A percentile compares a stretch with the other conserved stretches of the same genome.
Evolutionary conservation across 2,329 filamentous ascomycete species (phyloP).

Genomic region (Pezicula carpinea): DNA sequence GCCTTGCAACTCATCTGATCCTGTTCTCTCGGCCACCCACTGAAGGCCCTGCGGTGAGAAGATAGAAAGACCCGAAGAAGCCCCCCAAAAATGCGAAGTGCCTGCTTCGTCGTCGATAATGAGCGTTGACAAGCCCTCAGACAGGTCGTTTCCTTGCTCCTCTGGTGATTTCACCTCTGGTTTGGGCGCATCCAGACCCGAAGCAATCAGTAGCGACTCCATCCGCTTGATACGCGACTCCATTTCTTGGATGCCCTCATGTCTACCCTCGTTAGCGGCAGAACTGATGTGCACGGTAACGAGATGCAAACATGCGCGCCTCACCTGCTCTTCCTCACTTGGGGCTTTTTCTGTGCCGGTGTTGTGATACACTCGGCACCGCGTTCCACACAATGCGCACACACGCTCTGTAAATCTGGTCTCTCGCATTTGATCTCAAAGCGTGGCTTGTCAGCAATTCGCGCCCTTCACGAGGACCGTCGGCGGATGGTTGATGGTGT

Average conservation of each 20-base stretch:
- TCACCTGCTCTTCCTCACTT: background rate
- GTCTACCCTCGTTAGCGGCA: background rate
- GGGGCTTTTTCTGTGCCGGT: background rate
- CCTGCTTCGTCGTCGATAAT: constrained; percentile 4
- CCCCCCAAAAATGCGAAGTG: constrained; percentile 1
- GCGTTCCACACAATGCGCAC: background rate
- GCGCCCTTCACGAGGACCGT: background rate
- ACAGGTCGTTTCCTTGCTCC: background rate
- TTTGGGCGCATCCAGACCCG: constrained; percentile 1
- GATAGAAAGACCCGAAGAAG: constrained; percentile 9
- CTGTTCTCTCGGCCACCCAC: constrained; percentile 8
- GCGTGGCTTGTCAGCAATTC: background rate
- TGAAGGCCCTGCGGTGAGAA: constrained; percentile 10
- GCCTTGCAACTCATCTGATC: background rate
- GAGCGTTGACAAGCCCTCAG: constrained; percentile 5
- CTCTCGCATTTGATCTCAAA: background rate
- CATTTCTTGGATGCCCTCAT: background rate
- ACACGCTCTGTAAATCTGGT: background rate
- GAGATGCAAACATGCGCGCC: background rate
- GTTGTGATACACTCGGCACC: background rate
- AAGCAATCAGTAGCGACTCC: constrained; percentile 6
- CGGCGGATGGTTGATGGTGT: too few relatives aligned
- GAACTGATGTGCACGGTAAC: background rate
- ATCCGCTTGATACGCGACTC: constrained; percentile 6
- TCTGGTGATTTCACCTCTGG: background rate